Base-by-base conservation (phyloP, 2,329 filamentous ascomycete genomes). In the Epicoccum nigrum region DNA sequence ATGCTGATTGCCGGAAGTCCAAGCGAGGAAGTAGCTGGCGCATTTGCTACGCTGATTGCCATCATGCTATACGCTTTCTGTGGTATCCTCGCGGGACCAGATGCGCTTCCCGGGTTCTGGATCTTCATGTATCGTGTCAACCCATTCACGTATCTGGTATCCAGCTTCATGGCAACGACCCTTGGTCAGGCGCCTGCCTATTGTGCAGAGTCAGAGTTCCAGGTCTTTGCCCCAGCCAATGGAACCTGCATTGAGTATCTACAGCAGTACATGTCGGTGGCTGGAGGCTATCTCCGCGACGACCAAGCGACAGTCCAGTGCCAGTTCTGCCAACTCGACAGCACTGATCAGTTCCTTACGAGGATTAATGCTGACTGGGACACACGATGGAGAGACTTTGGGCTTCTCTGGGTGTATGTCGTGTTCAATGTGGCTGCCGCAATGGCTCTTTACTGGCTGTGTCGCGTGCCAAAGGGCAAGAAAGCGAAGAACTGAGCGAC, bases 71-170 rank as follows among this genome's bases (percentile, higher is more conserved):
- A 68, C n/a, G 55, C 64, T 4, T 69, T 68, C 45, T 63, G 76
- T 51, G 79, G 86, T 62, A 86, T 90, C 4, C 75, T 90, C 35
- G 83, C 86, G 49, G 71, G 79, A 0, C 82, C 85, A 0, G 54
- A 69, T 2, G 77, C 78, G 0, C 76, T 91, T 1, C 87, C 88
- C 0, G 77, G 83, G 0, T 91, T 91, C 76, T 92, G 88, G 88
- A 86, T 85, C 59, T 91, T 89, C 75, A 90, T 91, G 87, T 88
- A 90, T 69, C 79, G 83, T 16, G 77, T 85, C 15, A 85, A 82
- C 0, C 86, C 86, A 0, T 85, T 89, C 55, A 88, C 85, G 0
- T 90, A 89, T 70, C 79, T 83, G 8, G 77, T 85, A 7, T 84
- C 81, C 0, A 85, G 85, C 0, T 84, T 89, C 55, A 86, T 76